Conservation (phyloP, 2,329 filamentous ascomycete species). For the Aspergillus sp. region DNA sequence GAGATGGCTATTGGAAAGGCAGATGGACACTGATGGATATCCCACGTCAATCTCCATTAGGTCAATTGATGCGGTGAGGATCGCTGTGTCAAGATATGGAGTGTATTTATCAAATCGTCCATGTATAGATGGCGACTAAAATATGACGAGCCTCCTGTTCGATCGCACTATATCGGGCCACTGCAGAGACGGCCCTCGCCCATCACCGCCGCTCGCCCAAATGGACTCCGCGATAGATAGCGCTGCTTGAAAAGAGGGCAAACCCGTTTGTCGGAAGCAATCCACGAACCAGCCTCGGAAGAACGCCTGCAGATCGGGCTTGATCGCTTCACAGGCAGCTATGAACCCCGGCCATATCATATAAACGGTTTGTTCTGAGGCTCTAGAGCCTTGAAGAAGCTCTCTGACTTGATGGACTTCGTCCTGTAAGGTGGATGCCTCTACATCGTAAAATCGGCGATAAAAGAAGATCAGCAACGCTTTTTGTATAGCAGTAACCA, state of each 20-base stretch:
- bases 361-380: constrained; percentile 26
- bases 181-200: not conserved
- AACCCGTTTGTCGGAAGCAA: not conserved
- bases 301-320: constrained; percentile 33
- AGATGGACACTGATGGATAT: too few relatives aligned
- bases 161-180: constrained; percentile 1
- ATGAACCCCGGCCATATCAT: constrained; percentile 47
- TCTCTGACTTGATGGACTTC: constrained; percentile 37
- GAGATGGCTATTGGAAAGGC: not conserved
- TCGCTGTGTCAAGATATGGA: too few relatives aligned
- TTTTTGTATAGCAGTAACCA: constrained; percentile 41
- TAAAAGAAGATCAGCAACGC: constrained; percentile 49
- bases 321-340: constrained; percentile 42
- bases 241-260: not conserved
- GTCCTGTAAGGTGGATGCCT: constrained; percentile 41
- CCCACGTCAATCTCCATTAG: too few relatives aligned
- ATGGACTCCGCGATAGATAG: not conserved
- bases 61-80: too few relatives aligned
- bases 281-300: constrained; percentile 33
- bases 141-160: not conserved
- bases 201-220: not conserved
- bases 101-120: too few relatives aligned
- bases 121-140: not conserved
- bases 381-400: constrained; percentile 31
- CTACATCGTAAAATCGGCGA: constrained; percentile 42